Base-by-base conservation (phyloP, 2,329 filamentous ascomycete species). In the Trichoderma atrobrunneum region DNA sequence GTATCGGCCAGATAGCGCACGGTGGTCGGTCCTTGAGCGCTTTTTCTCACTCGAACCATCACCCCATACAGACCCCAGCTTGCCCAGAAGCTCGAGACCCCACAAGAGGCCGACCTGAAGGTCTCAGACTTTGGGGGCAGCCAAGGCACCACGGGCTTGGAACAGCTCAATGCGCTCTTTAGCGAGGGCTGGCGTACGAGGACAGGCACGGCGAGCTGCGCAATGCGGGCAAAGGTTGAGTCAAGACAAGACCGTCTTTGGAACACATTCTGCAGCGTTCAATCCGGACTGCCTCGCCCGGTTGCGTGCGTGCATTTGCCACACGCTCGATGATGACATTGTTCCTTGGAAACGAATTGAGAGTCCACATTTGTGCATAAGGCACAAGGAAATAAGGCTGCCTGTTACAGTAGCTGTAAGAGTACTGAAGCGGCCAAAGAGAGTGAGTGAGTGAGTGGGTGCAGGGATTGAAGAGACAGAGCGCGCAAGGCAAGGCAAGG, bases 291-390 rank as follows among this genome's bases (percentile, higher is more conserved):
- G 57, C 67, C 28, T 51, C 67, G 48, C 36, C 64, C 34, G 64
- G 36, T 36, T 70, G 57, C 59, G 39, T 70, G 67, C 43, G 16
- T 62, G 56, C 36, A 16, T 57, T 67, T 24, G 64, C 64, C 64
- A 67, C 64, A 39, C 61, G 28, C n/a, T 4, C 43, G 65, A 69
- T 69, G 56, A 69, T 61, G 56, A 69, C 66, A 71, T 43, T 43
- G 39, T 10, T 43, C 14, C n/a, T 3, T 36, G 21, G 21, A 16
- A 24, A 18, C 30, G 34, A 56, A 56, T 3, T 21, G 34, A n/a
- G 68, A 59, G 43, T 71, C 68, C 59, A 71, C 68, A 63, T 26
- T 71, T 71, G 67, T 70, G 57, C 67, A 70, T 70, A 62, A 70
- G 54, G 59, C 59, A 70, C 67, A 70, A 48, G 28, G 54, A 56